Base-by-base conservation (phyloP, 2,329 filamentous ascomycete genomes). In the Microdochium trichocladiopsis region DNA sequence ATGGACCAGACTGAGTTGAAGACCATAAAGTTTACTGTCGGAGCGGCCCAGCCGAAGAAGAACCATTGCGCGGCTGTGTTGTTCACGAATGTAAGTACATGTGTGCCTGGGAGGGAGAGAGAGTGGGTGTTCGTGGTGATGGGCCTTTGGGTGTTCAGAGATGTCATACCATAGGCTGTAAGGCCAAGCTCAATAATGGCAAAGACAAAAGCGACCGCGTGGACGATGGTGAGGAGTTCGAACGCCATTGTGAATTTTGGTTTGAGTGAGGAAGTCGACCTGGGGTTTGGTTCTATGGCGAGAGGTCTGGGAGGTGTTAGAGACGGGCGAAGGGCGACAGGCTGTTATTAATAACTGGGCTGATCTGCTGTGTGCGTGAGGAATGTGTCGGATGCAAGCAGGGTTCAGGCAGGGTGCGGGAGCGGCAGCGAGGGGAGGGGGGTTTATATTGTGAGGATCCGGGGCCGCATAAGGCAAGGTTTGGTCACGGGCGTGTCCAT, bases 1-100 rank as follows among this genome's bases (percentile, higher is more conserved):
- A 90, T 67, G 2, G 89, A 87, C 88, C 89, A 95, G 59, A 91
- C 74, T 41, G 83, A 75, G 65, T 77, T 78, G 78, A 95, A 95
- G 69, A 95, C 76, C 70, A 93, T 79, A 73, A 94, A 95, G 70
- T 85, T 84, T 66, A 88, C 73, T 33, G 77, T 72, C 11, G 78
- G 74, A 8, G 86, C 84, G 2, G 74, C 69, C 51, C 58, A 53
- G 21, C 56, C 60, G 53, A 52, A 58, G 51, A 51, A 56, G 52
- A 45, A 45, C 14, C 14, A 21, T 18, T 21, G 18, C 6, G 41
- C 18, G 21, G 41, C 41, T 45, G 33, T 37, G 4, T 5, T 16
- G 28, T 8, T 4, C 14, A 16, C 12, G 33, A n/a, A 9, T 8
- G 14, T 16, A 16, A 37, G 33, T 9, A 16, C n/a, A n/a, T n/a